Conservation (phyloP, 345 rosid species). For the Carallia brachiata region DNA sequence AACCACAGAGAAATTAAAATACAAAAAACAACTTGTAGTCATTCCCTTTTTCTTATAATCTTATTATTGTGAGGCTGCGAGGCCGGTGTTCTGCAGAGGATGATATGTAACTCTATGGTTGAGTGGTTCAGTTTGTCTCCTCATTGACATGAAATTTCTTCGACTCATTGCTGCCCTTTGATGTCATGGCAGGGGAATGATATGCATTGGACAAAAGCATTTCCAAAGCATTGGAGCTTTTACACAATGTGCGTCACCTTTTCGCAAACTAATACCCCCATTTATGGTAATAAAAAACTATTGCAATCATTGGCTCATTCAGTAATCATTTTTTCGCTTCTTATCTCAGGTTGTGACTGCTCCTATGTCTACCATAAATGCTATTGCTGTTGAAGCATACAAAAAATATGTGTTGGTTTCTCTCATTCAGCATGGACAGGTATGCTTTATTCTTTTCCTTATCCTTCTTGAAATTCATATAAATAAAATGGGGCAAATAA, state of each 20-base stretch:
- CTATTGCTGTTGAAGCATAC: conserved; percentile 90
- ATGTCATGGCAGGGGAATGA: conserved; percentile 72
- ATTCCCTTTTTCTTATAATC: too few species aligned
- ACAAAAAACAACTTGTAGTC: too few species aligned
- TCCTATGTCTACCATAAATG: conserved; percentile 74
- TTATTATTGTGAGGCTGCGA: too few species aligned
- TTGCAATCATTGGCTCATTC: conserved; percentile 6
- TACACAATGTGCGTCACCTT: conserved; percentile 58
- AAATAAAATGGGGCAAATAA: neutral
- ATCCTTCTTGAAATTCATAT: neutral
- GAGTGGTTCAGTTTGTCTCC: neutral
- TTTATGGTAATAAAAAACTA: conserved; percentile 8
- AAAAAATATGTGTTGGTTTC: conserved; percentile 82
- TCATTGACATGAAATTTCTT: neutral
- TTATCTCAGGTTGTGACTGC: conserved; percentile 80
- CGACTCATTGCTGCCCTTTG: conserved; percentile 13
- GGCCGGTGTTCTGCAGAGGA: too few species aligned
- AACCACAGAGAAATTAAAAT: too few species aligned
- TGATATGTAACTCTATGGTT: too few species aligned
- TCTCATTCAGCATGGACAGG: conserved; percentile 87
- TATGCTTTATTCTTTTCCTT: conserved; percentile 19
- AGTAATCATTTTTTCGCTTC: conserved; percentile 7
- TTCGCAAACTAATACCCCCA: conserved; percentile 5
- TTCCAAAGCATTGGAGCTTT: conserved; percentile 90
- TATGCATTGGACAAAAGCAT: conserved; percentile 78